phyloP scores from a whole-genome alignment of 148 eudicot species.

The Polygonum aviculare region DNA sequence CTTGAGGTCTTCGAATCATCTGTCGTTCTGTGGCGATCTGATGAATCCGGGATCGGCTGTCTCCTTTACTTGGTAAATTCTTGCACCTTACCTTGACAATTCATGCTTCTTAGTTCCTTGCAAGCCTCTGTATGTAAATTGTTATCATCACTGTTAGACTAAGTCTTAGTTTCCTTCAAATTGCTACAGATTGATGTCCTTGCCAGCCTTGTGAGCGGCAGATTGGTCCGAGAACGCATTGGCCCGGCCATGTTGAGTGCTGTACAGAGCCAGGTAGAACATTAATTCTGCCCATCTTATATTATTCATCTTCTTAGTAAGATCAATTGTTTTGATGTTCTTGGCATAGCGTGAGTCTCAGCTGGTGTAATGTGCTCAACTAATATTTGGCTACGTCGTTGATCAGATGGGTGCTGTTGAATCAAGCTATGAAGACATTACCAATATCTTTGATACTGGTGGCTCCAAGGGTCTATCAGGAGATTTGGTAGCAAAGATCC shows the following conservation, averaged over 20 bases:
- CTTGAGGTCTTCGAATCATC: constrained; percentile 97
- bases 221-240: constrained; percentile 92
- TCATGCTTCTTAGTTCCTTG: neutral
- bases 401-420: constrained; percentile 95
- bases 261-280: constrained; percentile 91
- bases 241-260: constrained; percentile 99
- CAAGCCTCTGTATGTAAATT: constrained; percentile 15
- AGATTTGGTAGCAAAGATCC: constrained; percentile 79
- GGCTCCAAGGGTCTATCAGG: constrained; percentile 76
- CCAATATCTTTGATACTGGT: constrained; percentile 70
- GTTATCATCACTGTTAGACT: neutral
- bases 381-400: neutral
- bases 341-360: neutral
- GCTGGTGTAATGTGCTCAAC: neutral
- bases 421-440: constrained; percentile 59
- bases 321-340: neutral
- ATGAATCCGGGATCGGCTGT: constrained; percentile 87
- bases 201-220: constrained; percentile 86
- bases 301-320: neutral
- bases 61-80: constrained; percentile 67
- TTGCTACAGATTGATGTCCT: constrained; percentile 82
- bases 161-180: constrained; percentile 6
- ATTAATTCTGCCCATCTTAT: neutral
- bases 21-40: constrained; percentile 83
- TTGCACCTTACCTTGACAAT: neutral